Evolutionary conservation across 73 alveolate species (phyloP), one percentile per base, ranked within the genome.

Genomic region (Paramecium bursaria): DNA sequence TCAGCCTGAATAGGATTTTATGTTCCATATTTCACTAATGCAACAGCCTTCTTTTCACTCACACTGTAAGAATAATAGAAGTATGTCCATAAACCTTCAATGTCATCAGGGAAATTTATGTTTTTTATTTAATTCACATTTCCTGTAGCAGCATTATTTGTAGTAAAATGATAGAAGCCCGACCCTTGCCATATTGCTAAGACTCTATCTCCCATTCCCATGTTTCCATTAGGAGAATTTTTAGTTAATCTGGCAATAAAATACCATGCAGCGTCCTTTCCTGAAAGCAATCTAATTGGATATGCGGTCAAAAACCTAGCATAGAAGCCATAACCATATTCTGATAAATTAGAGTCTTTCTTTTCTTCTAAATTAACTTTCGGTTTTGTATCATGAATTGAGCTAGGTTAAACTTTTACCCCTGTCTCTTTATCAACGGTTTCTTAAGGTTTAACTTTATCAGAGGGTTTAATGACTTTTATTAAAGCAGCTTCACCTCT

Each of bases 1-100:
- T 35, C 82, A 15, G 82, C 82, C 21, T 33, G 19, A 1, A 67
- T 25, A 19, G 55, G 55, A 0, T 67, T 57, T 30, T 25, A 67
- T 2, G 33, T 57, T 17, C 82, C 82, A 67, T 30, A 67, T 42
- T 35, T 33, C 2, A 67, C 46, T 5, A 67, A 25, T 9, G 82
- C 82, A 3, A 67, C 82, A 39, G 82, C 82, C n/a, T 67, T 67
- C 10, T 47, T 47, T 6, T 42, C 44, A 19, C 44, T 42, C 5
- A 11, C 49, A 2, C 57, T 30, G 46, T 67, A 67, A 19, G 86
- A 74, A 14, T 48, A 74, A 35, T 74, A 74, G 51, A 74, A 26
- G 47, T 49, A 54, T 48, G 86, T 74, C 86, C 86, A 74, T 10
- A 74, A 48, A 21, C 86, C 86, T 48, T 74, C 86, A 74, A 74